These are phyloP conservation scores for Quercus tomentella DNA, from an alignment of 331 rosid species.

Conservation along the genomic window DNA sequence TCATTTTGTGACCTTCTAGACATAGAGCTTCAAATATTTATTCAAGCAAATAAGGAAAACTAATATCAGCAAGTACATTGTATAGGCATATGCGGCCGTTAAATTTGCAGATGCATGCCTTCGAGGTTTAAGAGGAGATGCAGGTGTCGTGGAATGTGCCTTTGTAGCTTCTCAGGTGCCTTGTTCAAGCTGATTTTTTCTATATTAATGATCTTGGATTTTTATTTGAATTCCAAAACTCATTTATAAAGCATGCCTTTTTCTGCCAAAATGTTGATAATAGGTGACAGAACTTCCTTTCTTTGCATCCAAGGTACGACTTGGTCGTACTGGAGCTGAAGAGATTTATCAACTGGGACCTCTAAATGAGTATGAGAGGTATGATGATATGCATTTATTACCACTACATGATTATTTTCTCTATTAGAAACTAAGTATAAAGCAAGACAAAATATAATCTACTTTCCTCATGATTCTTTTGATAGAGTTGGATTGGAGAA, in stretches of 20 bases:
- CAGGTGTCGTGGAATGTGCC: conserved; percentile 68
- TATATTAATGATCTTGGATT: no score
- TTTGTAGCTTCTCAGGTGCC: conserved; percentile 67
- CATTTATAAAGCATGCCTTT: neutral
- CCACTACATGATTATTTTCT: no score
- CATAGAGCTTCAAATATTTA: no score
- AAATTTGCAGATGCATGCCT: conserved; percentile 94
- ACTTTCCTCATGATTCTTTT: neutral
- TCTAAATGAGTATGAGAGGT: conserved; percentile 79
- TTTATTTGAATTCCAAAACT: neutral
- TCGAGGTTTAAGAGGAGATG: conserved; percentile 77
- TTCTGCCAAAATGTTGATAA: neutral
- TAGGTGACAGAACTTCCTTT: conserved; percentile 93
- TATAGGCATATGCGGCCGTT: conserved; percentile 90
- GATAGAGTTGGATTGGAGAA: conserved; percentile 73
- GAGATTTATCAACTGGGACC: conserved; percentile 86
- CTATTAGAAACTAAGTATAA: conserved; percentile 9
- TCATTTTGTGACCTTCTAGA: no score
- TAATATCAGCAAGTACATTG: no score
- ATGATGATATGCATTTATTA: no score
- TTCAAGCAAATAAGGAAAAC: no score
- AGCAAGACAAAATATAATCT: neutral
- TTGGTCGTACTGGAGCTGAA: conserved; percentile 76
- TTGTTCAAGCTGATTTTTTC: no score
- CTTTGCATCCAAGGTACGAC: conserved; percentile 85